A percentile compares a stretch with the other conserved stretches of the same genome.
Evolutionary conservation across 2,329 filamentous ascomycete genomes (phyloP).

Genomic region (Eutypella sp.): DNA sequence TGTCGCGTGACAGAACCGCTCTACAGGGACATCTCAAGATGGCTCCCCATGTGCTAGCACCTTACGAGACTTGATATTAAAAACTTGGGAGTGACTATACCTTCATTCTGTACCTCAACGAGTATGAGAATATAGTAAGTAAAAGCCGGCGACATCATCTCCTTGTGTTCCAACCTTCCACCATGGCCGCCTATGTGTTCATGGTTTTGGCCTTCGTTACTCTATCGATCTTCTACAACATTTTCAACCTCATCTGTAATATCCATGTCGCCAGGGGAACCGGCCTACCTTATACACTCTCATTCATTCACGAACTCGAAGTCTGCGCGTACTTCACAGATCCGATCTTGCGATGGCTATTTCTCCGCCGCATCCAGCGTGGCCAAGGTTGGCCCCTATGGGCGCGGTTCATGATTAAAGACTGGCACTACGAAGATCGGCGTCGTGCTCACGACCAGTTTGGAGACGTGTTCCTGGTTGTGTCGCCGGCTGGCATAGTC

Average conservation of each 20-base stretch:
- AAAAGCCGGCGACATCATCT: too few species aligned
- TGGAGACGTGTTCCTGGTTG: background rate
- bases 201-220: too few species aligned
- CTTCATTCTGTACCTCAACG: too few species aligned
- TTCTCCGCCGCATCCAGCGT: background rate
- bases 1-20: too few species aligned
- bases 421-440: background rate
- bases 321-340: background rate
- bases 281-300: background rate
- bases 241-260: background rate
- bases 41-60: too few species aligned
- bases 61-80: too few species aligned
- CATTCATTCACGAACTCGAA: background rate
- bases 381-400: background rate
- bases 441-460: background rate
- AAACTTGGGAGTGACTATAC: too few species aligned
- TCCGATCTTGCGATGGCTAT: background rate
- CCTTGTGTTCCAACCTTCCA: too few species aligned
- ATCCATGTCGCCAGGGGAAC: background rate
- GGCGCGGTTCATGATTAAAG: background rate
- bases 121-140: too few species aligned
- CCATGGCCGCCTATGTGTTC: too few species aligned
- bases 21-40: too few species aligned
- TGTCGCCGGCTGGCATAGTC: background rate
- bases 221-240: background rate